Evolutionary conservation across 2,329 filamentous ascomycete genomes (phyloP).

Genomic region (Penicillium crustosum): DNA sequence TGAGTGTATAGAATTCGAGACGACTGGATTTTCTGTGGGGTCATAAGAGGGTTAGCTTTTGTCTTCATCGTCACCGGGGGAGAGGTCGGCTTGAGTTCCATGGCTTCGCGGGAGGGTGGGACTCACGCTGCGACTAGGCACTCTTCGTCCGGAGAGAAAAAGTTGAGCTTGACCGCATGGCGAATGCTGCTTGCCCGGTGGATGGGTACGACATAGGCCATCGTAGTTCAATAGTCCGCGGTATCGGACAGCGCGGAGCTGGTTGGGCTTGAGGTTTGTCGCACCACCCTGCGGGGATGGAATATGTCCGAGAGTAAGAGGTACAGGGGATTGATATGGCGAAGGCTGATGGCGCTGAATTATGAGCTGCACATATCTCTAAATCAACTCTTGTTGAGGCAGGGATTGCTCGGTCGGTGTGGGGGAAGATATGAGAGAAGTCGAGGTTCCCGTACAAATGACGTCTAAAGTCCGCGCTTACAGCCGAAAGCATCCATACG

Average conservation of each 20-base stretch:
- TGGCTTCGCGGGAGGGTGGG: not conserved
- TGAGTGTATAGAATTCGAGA: conserved; percentile 57
- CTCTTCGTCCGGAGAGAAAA: conserved; percentile 72
- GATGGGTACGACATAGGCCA: conserved; percentile 94
- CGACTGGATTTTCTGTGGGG: conserved; percentile 44
- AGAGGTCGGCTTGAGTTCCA: not conserved
- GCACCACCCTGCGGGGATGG: conserved; percentile 8
- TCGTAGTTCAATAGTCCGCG: conserved; percentile 41
- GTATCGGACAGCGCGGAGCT: conserved; percentile 10
- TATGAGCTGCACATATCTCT: not conserved
- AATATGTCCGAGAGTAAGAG: not conserved
- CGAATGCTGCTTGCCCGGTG: conserved; percentile 89
- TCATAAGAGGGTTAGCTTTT: conserved; percentile 4
- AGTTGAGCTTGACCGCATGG: conserved; percentile 77
- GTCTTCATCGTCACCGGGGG: not conserved
- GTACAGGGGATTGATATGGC: not conserved
- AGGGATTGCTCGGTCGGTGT: not conserved
- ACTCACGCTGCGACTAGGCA: conserved; percentile 85
- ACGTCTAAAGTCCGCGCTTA: conserved; percentile 15
- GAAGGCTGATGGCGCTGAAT: not conserved
- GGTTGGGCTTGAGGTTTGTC: conserved; percentile 9
- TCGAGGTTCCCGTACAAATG: conserved; percentile 6
- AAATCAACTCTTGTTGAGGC: not conserved
- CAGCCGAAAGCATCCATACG: conserved; percentile 16
- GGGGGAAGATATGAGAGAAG: not conserved